Conservation (phyloP, 495 filamentous ascomycete genomes). For the Talaromyces nanjingensis region DNA sequence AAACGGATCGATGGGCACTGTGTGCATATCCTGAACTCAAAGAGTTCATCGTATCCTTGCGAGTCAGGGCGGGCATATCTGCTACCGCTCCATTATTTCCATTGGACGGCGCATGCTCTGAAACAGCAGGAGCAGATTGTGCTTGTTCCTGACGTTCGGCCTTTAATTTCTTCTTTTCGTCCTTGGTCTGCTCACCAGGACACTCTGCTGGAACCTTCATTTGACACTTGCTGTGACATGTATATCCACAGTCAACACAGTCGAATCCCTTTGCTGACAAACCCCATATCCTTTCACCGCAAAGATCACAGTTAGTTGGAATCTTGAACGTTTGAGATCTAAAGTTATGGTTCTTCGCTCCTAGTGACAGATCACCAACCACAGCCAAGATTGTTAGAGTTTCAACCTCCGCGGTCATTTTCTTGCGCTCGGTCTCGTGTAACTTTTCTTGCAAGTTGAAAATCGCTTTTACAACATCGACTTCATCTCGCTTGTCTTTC, state of each 20-base stretch:
- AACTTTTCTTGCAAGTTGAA: constrained; percentile 76
- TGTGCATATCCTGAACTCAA: constrained; percentile 83
- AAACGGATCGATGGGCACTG: constrained; percentile 68
- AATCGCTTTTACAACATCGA: constrained; percentile 65
- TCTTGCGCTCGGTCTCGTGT: constrained; percentile 80
- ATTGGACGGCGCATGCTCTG: constrained; percentile 28
- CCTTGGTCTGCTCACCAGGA: constrained; percentile 87
- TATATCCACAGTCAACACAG: constrained; percentile 93
- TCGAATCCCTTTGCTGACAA: constrained; percentile 92
- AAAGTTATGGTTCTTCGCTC: constrained; percentile 92
- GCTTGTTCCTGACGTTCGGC: constrained; percentile 71
- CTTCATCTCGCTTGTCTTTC: constrained; percentile 77
- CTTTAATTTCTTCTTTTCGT: constrained; percentile 90
- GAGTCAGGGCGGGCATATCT: constrained; percentile 50
- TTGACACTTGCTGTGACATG: constrained; percentile 97
- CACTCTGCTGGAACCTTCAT: constrained; percentile 97
- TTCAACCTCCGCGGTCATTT: constrained; percentile 84
- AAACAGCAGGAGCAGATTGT: constrained; percentile 42
- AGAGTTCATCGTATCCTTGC: constrained; percentile 90
- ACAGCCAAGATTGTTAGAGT: constrained; percentile 76
- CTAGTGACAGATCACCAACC: constrained; percentile 85
- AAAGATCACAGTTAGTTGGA: constrained; percentile 95
- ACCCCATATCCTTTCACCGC: constrained; percentile 94
- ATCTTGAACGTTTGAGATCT: constrained; percentile 97
- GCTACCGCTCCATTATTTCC: constrained; percentile 17